Conservation (phyloP, 2,329 filamentous ascomycete genomes). For the Fusarium beomiforme region DNA sequence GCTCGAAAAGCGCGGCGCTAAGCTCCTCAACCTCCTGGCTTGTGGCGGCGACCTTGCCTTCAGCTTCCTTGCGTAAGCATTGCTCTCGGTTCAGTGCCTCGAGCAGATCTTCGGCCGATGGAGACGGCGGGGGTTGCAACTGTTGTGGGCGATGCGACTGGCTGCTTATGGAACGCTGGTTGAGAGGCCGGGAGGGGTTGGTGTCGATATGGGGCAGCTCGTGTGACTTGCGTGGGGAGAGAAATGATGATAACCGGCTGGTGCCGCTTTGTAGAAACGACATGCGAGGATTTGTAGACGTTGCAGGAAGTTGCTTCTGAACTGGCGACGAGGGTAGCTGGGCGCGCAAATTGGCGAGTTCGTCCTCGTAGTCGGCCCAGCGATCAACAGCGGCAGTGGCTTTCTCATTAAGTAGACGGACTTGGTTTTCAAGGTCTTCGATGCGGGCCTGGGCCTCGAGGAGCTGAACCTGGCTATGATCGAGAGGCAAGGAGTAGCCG, state of each 20-base stretch:
- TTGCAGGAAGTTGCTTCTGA: slow-evolving; percentile 37
- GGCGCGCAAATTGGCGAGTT: slow-evolving; percentile 69
- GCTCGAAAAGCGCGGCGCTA: slow-evolving; percentile 78
- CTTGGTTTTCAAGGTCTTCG: slow-evolving; percentile 75
- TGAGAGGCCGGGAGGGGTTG: slow-evolving; percentile 19
- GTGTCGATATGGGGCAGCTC: slow-evolving; percentile 38
- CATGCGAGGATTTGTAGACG: slow-evolving; percentile 46
- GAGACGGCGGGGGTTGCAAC: slow-evolving; percentile 31
- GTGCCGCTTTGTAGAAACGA: slow-evolving; percentile 60
- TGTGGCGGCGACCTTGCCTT: slow-evolving; percentile 72
- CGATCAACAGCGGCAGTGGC: slow-evolving; percentile 71
- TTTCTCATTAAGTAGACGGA: slow-evolving; percentile 76
- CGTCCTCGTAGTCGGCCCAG: slow-evolving; percentile 84
- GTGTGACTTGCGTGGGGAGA: slow-evolving; percentile 59
- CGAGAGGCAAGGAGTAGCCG: slow-evolving; percentile 54
- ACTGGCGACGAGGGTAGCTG: slow-evolving; percentile 40
- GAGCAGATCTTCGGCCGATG: slow-evolving; percentile 62
- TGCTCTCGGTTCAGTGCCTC: slow-evolving; percentile 74
- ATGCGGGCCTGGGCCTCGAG: slow-evolving; percentile 68
- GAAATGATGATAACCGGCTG: slow-evolving; percentile 57
- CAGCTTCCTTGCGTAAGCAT: slow-evolving; percentile 72
- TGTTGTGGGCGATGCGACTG: slow-evolving; percentile 25
- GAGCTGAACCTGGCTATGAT: slow-evolving; percentile 56
- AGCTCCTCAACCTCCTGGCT: slow-evolving; percentile 81
- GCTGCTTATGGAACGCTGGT: slow-evolving; percentile 30